Base-by-base conservation (phyloP, 2,329 filamentous ascomycete species). In the Hysterium pulicare region DNA sequence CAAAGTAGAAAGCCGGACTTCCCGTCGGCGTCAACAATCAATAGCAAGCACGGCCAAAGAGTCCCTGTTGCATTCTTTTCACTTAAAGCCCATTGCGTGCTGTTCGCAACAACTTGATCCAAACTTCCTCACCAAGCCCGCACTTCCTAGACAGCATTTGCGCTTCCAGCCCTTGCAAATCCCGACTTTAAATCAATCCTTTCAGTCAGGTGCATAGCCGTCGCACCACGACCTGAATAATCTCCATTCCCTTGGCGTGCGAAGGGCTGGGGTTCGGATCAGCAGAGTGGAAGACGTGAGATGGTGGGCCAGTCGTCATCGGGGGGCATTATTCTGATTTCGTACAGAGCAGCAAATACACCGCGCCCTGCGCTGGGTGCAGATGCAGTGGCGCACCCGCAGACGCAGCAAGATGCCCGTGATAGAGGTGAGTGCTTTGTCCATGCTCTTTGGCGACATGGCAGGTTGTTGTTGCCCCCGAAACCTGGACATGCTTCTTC, bases 371-470 rank as follows among this genome's bases (percentile, higher is more conserved):
- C n/a, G 11, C n/a, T 19, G 20, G 38, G 17, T 38, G 38, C 40
- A 34, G 35, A 55, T 57, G 54, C 50, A 53, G 19, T 59, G 50
- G 40, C 44, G 46, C 28, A 48, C 13, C 7, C 24, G 24, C 24
- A 28, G 13, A 7, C 24, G 13, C 24, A 5, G 5, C 48, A 61
- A 49, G 49, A 61, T 58, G 54, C 50, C 61, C 4, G 56, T 64
- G 1, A 64, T 66, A 7, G 61, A 64, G 60, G 62, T 66, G 49
- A 58, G 62, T 46, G 22, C 15, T 21, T 22, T 17, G 19, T 44
- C 34, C 28, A 22, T 22, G 31, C 34, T 26, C 33, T 16, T 15
- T 15, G 20, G 15, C 36, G 33, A 17, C 15, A 19, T 33, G 28
- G 28, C 24, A 4, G 33, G 32, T 11, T 3, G 3, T 11, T 3